Percentiles rank a stretch among this genome's conserved stretches.
Evolutionary conservation across 768 basidiomycete species (phyloP).

Genomic region (Mycena rosella): DNA sequence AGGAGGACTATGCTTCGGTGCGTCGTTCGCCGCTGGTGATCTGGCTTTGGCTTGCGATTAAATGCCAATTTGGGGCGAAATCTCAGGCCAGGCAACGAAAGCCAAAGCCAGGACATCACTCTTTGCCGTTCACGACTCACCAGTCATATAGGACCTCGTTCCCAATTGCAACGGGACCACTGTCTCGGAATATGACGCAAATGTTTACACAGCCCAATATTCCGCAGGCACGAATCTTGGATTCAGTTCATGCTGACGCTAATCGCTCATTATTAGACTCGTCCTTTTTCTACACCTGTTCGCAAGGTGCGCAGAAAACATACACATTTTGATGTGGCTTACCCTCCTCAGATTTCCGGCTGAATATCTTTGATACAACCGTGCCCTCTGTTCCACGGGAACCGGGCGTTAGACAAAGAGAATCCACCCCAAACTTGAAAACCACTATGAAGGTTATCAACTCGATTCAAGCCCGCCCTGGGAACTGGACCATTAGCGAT

Average conservation of each 20-base stretch:
- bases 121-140: neutral
- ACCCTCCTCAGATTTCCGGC: constrained; percentile 76
- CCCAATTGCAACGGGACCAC: constrained; percentile 87
- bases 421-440: constrained; percentile 44
- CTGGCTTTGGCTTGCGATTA: no score
- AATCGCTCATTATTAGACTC: constrained; percentile 68
- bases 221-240: constrained; percentile 67
- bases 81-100: no score
- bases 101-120: no score
- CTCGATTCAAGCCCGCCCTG: constrained; percentile 80
- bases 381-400: constrained; percentile 53
- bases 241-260: constrained; percentile 1
- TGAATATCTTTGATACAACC: constrained; percentile 89
- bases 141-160: constrained; percentile 70
- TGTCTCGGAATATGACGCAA: constrained; percentile 78
- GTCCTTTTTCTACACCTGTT: constrained; percentile 94
- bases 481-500: constrained; percentile 96
- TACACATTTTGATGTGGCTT: constrained; percentile 3
- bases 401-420: constrained; percentile 29
- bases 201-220: constrained; percentile 90
- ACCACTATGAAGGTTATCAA: constrained; percentile 65
- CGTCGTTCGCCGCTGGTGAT: constrained; percentile 38
- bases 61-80: no score
- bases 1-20: constrained; percentile 71
- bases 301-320: constrained; percentile 65